A percentile compares a stretch with the other conserved stretches of the same genome.
Evolutionary conservation across 441 rosid species (phyloP).

Genomic region (Flueggea neowawraea): DNA sequence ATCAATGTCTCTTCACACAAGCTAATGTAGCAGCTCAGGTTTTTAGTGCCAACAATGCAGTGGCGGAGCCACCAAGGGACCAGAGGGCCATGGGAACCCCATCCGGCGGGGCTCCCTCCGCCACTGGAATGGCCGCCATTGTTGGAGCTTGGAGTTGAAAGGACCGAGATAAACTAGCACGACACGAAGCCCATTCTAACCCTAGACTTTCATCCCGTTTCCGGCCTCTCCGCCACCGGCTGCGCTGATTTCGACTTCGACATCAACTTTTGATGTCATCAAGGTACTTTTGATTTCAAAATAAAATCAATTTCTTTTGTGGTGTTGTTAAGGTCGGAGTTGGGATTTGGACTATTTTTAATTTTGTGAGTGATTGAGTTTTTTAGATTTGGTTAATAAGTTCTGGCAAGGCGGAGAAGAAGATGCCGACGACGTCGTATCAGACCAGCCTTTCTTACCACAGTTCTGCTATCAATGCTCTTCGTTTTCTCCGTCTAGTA

Average conservation of each 20-base stretch:
- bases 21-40: too few species aligned
- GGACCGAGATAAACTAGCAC: constrained; percentile 94
- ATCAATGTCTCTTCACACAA: too few species aligned
- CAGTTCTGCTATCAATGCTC: constrained; percentile 64
- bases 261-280: too few species aligned
- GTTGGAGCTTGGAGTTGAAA: constrained; percentile 24
- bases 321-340: too few species aligned
- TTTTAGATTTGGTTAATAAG: constrained; percentile 70
- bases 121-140: too few species aligned
- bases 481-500: constrained; percentile 94
- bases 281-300: constrained; percentile 16
- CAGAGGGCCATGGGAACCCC: too few species aligned
- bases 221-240: constrained; percentile 91
- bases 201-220: constrained; percentile 80
- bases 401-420: constrained; percentile 57
- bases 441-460: constrained; percentile 83
- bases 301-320: too few species aligned
- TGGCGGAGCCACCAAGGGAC: too few species aligned
- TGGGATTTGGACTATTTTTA: not conserved
- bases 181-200: constrained; percentile 76
- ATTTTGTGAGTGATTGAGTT: not conserved
- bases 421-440: constrained; percentile 57
- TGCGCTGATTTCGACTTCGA: constrained; percentile 94
- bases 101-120: too few species aligned
- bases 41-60: too few species aligned